Base-by-base conservation (phyloP, 2,329 filamentous ascomycete species). In the Neopestalotiopsis rosae region DNA sequence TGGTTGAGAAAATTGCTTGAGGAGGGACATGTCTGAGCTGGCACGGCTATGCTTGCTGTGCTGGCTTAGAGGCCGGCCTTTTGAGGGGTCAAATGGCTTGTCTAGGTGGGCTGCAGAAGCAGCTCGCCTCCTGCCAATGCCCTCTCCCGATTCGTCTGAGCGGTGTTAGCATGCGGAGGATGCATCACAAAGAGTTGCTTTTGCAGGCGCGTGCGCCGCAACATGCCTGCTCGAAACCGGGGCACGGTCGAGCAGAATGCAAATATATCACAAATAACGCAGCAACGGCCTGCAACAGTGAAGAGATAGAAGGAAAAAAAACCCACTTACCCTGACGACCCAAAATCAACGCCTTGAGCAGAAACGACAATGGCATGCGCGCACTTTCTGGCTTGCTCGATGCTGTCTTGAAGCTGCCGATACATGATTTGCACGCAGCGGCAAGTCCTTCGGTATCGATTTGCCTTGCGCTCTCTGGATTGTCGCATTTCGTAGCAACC, bases 401-500 rank as follows among this genome's bases (percentile, higher is more conserved):
- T 5, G 94, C 94, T 34, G 92, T 91, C 77, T 92, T 91, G 77
- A 94, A 92, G 67, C 91, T 89, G 71, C 90, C 89, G 71, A 95
- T 87, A 74, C 89, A 92, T 17, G 91, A 87, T 69, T 91, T 87
- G 73, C 92, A 93, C 72, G 88, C 90, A 68, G 80, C 81, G 61
- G 87, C 83, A 58, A 96, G 86, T 67, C 83, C 87, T 34, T 89
- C 85, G 14, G 91, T 88, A 76, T 95, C 90, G 68, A 97, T 86
- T 77, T 94, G 88, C 76, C 92, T 90, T 69, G 89, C 84, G 69
- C 88, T 87, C 71, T 91, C 88, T 62, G 91, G 90, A 65, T 90
- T 88, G 79, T 98, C 95, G 83, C 94, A 97, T 85, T 98, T 98
- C 79, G 91, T 95, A 67, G 94, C 94, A 65, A 97, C 93, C 57